Evolutionary conservation across 2,329 filamentous ascomycete species (phyloP), one percentile per base, ranked within the genome.

Genomic region (Colletotrichum tabaci): DNA sequence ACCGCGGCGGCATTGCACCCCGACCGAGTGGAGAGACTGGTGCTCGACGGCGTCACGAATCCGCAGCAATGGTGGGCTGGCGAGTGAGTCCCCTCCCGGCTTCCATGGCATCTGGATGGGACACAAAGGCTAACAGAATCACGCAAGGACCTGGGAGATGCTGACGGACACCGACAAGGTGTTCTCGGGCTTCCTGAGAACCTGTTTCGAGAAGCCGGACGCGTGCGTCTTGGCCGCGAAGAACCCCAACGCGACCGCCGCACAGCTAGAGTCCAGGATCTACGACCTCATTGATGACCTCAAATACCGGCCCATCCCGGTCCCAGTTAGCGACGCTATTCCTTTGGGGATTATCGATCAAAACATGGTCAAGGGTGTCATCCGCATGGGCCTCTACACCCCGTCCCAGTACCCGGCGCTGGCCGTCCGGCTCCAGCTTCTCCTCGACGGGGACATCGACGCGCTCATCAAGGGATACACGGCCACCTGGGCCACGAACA

Each of bases 1-100:
- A 83, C 80, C 0, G 74, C 81, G 15, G 81, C 81, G 8, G 80
- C 82, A 23, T 82, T 86, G 80, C 84, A 84, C 67, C 84, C 83
- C 1, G 80, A 84, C 26, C 76, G 80, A 49, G 77, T 85, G 26
- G 82, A 82, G 26, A 77, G 77, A 44, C 65, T 84, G 12, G 71
- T 84, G 16, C 71, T 85, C 2, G 84, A 85, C 72, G 81, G 81
- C 58, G 77, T 79, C 6, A 65, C 77, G 30, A 82, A 81, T 60
- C 76, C 77, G 8, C 76, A 76, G 40, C 75, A 82, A 50, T 82
- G 80, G 67, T 82, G 79, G 67, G 73, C 78, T 47, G 77, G 73
- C 21, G 70, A 66, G 73, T 75, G 52, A 75, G 72, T 73, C 18
- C 18, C 38, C 8, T n/a, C n/a, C 30, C 30, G 30, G 8, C 30